phyloP scores from a whole-genome alignment of 148 eudicot genomes.

The Rhododendron williamsianum region DNA sequence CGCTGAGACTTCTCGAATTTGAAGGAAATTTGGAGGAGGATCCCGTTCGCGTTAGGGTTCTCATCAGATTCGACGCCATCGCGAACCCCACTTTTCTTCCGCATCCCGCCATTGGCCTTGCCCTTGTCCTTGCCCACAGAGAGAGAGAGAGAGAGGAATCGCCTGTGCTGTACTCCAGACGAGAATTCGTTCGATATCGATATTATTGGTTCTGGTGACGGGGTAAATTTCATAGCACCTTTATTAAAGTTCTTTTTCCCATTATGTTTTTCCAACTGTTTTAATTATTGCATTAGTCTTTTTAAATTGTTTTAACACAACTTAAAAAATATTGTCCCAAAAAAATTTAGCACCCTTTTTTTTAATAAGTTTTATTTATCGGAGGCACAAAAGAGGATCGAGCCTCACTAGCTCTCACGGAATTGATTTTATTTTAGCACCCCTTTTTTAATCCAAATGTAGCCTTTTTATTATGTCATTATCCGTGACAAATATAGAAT shows the following conservation, averaged over 20 bases:
- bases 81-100: constrained; percentile 25
- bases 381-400: not conserved
- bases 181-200: not conserved
- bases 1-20: constrained; percentile 34
- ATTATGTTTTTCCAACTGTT: no score
- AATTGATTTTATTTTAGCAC: not conserved
- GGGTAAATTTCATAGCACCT: no score
- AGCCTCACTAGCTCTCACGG: not conserved
- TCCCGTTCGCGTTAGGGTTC: constrained; percentile 25
- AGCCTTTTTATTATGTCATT: not conserved
- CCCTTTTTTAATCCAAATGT: not conserved
- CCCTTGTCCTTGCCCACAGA: not conserved
- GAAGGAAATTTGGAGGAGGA: constrained; percentile 22
- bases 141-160: not conserved
- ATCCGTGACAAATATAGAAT: not conserved
- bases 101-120: constrained; percentile 19
- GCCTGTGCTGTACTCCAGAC: not conserved
- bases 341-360: no score
- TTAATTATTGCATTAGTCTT: no score
- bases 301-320: no score
- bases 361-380: no score
- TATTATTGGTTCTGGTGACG: not conserved
- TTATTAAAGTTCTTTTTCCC: no score
- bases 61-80: constrained; percentile 52
- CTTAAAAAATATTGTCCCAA: no score